A percentile compares a stretch with the other conserved stretches of the same genome.
Evolutionary conservation across 441 rosid genomes (phyloP).

Genomic region (Cnidoscolus chayamansa): DNA sequence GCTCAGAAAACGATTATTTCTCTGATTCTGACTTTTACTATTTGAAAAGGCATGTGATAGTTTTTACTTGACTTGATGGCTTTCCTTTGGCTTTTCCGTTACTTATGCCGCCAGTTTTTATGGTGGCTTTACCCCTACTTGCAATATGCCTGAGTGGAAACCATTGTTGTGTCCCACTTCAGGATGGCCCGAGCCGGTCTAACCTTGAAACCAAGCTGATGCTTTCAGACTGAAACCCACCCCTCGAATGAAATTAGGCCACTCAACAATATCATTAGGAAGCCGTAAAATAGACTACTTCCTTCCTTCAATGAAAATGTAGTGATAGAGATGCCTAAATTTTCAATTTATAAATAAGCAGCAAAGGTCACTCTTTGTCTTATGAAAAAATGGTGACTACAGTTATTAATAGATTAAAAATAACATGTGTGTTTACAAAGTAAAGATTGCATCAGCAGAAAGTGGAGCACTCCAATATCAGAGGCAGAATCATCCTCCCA

Average conservation of each 20-base stretch:
- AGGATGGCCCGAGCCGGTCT: too few relatives aligned
- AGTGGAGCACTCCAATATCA: background rate
- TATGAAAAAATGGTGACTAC: constrained; percentile 8
- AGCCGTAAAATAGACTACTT: background rate
- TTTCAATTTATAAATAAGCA: background rate
- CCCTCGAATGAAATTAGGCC: too few relatives aligned
- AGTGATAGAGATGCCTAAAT: constrained; percentile 1
- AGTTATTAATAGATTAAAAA: background rate
- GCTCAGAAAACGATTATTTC: background rate
- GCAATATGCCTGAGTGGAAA: constrained; percentile 12
- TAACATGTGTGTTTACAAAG: background rate
- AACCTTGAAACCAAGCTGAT: too few relatives aligned
- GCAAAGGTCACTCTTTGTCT: constrained; percentile 15
- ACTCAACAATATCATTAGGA: too few relatives aligned
- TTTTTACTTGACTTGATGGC: constrained; percentile 17
- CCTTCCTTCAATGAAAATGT: background rate
- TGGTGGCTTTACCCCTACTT: constrained; percentile 7
- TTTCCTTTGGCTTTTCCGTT: constrained; percentile 28
- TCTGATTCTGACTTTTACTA: background rate
- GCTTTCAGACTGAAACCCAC: too few relatives aligned
- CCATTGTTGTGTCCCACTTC: constrained; percentile 22
- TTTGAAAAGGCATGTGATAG: background rate
- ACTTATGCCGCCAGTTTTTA: constrained; percentile 31
- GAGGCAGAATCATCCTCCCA: background rate
- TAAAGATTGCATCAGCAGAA: background rate